phyloP scores from a whole-genome alignment of 352 stramenopile genomes.

The Globisporangium iwayamae region DNA sequence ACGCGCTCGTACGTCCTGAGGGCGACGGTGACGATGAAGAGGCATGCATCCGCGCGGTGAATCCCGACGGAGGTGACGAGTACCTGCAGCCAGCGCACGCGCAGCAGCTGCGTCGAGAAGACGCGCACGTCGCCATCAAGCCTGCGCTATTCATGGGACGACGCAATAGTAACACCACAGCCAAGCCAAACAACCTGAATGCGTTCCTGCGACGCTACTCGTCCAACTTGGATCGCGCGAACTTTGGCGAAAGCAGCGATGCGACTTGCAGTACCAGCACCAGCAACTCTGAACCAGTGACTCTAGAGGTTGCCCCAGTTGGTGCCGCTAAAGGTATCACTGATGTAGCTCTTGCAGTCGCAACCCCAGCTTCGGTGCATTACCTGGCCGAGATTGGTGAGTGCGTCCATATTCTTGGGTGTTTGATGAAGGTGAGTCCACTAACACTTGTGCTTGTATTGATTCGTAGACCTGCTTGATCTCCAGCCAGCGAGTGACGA shows the following conservation, averaged over 20 bases:
- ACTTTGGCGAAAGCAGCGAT: constrained; percentile 10
- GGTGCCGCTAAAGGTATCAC: too few species aligned
- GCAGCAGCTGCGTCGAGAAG: constrained; percentile 12
- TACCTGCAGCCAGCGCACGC: constrained; percentile 15
- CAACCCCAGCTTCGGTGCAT: neutral
- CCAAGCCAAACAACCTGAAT: constrained; percentile 58
- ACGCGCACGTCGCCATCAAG: neutral
- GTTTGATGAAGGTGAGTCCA: neutral
- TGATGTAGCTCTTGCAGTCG: neutral
- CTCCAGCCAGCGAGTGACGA: constrained; percentile 19
- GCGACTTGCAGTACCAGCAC: constrained; percentile 2
- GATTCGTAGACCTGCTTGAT: constrained; percentile 19
- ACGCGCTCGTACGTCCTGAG: constrained; percentile 9
- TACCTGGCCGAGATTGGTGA: constrained; percentile 7
- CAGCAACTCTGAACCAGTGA: neutral
- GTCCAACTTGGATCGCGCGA: constrained; percentile 51
- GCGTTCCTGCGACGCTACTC: constrained; percentile 64
- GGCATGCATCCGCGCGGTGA: constrained; percentile 7
- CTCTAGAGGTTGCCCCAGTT: neutral
- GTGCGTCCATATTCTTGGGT: neutral
- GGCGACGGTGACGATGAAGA: constrained; percentile 19
- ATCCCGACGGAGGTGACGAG: constrained; percentile 10
- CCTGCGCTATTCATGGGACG: constrained; percentile 7
- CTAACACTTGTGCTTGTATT: neutral
- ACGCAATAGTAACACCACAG: constrained; percentile 16